phyloP scores from a whole-genome alignment of 2,329 filamentous ascomycete species.

The Penicillium sp. region DNA sequence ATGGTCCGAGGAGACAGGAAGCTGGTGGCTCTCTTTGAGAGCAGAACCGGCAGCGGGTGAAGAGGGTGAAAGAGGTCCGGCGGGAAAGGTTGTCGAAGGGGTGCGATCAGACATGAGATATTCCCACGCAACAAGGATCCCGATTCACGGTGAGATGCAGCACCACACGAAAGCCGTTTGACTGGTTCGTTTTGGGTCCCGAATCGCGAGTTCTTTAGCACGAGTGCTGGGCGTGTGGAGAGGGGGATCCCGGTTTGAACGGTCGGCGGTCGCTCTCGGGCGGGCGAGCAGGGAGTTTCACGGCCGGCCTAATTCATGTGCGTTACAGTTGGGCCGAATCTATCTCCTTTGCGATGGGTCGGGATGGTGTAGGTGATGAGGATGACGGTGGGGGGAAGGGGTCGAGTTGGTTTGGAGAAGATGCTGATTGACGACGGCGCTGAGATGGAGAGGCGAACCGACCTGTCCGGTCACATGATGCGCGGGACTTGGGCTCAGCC shows the following conservation, averaged over 20 bases:
- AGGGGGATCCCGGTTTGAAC: constrained; percentile 32
- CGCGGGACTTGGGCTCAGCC: constrained; percentile 13
- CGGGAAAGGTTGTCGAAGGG: constrained; percentile 36
- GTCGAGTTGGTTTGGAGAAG: constrained; percentile 24
- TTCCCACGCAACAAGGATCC: constrained; percentile 16
- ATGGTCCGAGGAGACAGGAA: constrained; percentile 34
- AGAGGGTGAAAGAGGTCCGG: constrained; percentile 46
- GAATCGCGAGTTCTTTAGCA: constrained; percentile 22
- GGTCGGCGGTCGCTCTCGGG: constrained; percentile 37
- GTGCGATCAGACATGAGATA: constrained; percentile 44
- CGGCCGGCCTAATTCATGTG: constrained; percentile 35
- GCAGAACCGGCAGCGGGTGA: constrained; percentile 44
- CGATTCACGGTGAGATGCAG: constrained; percentile 12
- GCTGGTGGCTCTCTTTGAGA: constrained; percentile 38
- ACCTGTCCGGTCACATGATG: constrained; percentile 30
- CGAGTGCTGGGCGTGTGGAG: constrained; percentile 24
- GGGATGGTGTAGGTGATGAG: constrained; percentile 16
- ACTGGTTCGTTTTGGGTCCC: constrained; percentile 16
- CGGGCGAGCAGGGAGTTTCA: constrained; percentile 37
- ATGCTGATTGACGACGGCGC: constrained; percentile 22
- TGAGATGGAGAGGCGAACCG: constrained; percentile 37
- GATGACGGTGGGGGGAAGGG: constrained; percentile 19
- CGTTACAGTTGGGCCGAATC: constrained; percentile 32
- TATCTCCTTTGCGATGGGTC: constrained; percentile 17
- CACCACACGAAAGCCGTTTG: constrained; percentile 18